A percentile compares a stretch with the other conserved stretches of the same genome.
phyloP scores from a whole-genome alignment of 2,329 filamentous ascomycete genomes.

The Botrytis fabae region DNA sequence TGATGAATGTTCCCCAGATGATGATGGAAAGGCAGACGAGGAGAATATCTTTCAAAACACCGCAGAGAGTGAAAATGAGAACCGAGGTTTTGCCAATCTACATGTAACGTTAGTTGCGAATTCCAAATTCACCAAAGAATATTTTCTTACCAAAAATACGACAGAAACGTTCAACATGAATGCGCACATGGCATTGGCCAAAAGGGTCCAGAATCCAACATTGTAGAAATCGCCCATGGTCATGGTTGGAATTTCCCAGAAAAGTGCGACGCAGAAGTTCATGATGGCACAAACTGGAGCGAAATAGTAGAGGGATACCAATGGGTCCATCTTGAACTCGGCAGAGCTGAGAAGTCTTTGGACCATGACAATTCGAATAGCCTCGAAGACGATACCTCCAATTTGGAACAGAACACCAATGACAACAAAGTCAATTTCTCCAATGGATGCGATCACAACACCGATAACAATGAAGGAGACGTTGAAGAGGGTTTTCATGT shows the following conservation, averaged over 20 bases:
- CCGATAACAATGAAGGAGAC: conserved; percentile 93
- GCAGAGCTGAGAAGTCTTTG: conserved; percentile 77
- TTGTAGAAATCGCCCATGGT: conserved; percentile 69
- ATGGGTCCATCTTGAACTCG: conserved; percentile 89
- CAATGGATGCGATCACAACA: conserved; percentile 90
- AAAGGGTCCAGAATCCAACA: conserved; percentile 70
- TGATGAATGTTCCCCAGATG: conserved; percentile 77
- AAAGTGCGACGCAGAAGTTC: conserved; percentile 72
- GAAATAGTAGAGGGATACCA: conserved; percentile 89
- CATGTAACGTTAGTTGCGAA: conserved; percentile 13
- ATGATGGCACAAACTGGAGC: conserved; percentile 80
- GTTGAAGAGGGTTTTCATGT: conserved; percentile 84
- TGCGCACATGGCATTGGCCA: conserved; percentile 74
- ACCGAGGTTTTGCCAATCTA: conserved; percentile 87
- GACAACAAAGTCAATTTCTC: conserved; percentile 91
- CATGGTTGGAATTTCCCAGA: conserved; percentile 72
- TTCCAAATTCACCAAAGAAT: neutral
- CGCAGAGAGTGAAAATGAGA: conserved; percentile 81
- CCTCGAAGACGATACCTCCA: conserved; percentile 77
- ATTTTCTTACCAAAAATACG: conserved; percentile 72
- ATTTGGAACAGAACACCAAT: conserved; percentile 78
- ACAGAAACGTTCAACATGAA: conserved; percentile 84
- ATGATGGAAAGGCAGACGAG: conserved; percentile 78
- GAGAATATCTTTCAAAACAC: conserved; percentile 85
- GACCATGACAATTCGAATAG: conserved; percentile 80